phyloP scores from a whole-genome alignment of 768 basidiomycete genomes.

The Mycena chlorophos region DNA sequence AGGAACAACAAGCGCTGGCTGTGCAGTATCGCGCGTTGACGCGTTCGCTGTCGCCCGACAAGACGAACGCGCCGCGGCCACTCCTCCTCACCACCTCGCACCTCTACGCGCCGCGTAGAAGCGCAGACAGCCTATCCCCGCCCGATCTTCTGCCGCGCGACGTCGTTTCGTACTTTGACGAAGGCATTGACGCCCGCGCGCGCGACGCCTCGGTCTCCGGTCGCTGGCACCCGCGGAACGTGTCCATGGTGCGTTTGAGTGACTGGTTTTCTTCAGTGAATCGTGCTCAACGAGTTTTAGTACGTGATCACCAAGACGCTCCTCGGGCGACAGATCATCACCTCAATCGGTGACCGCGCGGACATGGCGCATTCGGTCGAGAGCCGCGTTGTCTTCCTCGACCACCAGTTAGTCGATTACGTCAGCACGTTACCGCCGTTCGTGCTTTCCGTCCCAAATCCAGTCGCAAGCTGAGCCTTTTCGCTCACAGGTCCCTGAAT shows the following conservation, averaged over 20 bases:
- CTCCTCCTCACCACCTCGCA: neutral
- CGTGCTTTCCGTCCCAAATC: too few relatives aligned
- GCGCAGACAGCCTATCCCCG: neutral
- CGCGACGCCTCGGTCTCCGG: slow-evolving; percentile 8
- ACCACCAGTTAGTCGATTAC: slow-evolving; percentile 21
- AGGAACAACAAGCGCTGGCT: slow-evolving; percentile 2
- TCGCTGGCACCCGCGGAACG: slow-evolving; percentile 16
- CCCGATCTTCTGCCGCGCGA: neutral
- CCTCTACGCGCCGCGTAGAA: neutral
- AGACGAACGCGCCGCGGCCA: neutral
- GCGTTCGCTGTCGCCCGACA: neutral
- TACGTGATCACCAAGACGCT: slow-evolving; percentile 9
- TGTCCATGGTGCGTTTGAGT: slow-evolving; percentile 9
- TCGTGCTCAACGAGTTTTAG: neutral
- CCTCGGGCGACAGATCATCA: slow-evolving; percentile 2
- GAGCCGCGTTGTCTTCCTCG: slow-evolving; percentile 17
- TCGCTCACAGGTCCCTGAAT: too few relatives aligned
- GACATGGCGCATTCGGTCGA: slow-evolving; percentile 19
- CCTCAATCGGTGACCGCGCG: slow-evolving; percentile 6
- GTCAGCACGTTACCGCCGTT: slow-evolving; percentile 16
- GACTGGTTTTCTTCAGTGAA: neutral
- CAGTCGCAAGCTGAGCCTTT: too few relatives aligned
- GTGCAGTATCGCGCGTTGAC: neutral
- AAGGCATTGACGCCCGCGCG: slow-evolving; percentile 2
- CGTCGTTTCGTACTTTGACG: neutral